These are phyloP conservation scores for Wickerhamiella brachini DNA, from an alignment of 805 yeast genomes.

Conservation along the genomic window DNA sequence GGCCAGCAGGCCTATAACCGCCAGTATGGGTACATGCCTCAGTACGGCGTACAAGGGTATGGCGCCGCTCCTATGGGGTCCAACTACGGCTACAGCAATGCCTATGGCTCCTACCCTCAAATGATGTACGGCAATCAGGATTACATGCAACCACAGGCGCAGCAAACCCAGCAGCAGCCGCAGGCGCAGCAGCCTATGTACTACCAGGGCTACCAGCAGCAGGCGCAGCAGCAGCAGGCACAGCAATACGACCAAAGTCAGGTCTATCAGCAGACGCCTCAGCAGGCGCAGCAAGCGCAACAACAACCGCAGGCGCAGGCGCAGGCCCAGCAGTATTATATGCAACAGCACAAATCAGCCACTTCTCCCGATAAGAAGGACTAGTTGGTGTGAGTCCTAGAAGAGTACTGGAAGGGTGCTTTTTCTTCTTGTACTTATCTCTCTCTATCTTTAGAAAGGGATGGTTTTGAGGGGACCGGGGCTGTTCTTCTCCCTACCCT, in stretches of 20 bases:
- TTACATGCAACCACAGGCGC: not conserved
- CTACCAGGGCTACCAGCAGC: slow-evolving; percentile 4
- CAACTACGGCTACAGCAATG: not conserved
- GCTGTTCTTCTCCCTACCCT: too few relatives aligned
- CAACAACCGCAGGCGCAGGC: not conserved
- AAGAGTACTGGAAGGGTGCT: too few relatives aligned
- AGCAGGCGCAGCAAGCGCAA: slow-evolving; percentile 1
- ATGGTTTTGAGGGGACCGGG: too few relatives aligned
- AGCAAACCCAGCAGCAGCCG: not conserved
- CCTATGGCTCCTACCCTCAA: slow-evolving; percentile 6
- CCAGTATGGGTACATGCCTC: slow-evolving; percentile 3
- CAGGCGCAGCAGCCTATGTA: slow-evolving; percentile 1
- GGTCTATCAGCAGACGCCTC: slow-evolving; percentile 3
- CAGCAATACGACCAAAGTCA: not conserved
- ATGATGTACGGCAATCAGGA: slow-evolving; percentile 9
- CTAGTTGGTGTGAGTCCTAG: too few relatives aligned
- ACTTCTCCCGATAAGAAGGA: not conserved
- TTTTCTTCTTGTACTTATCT: too few relatives aligned
- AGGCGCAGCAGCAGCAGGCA: slow-evolving; percentile 2
- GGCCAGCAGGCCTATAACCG: slow-evolving; percentile 1
- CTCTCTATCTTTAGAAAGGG: too few relatives aligned
- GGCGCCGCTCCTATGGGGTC: slow-evolving; percentile 3
- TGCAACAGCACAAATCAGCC: not conserved
- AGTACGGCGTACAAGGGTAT: slow-evolving; percentile 7
- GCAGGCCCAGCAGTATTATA: slow-evolving; percentile 1